Conservation (phyloP, 2,329 filamentous ascomycete genomes). For the Polychaeton citri region DNA sequence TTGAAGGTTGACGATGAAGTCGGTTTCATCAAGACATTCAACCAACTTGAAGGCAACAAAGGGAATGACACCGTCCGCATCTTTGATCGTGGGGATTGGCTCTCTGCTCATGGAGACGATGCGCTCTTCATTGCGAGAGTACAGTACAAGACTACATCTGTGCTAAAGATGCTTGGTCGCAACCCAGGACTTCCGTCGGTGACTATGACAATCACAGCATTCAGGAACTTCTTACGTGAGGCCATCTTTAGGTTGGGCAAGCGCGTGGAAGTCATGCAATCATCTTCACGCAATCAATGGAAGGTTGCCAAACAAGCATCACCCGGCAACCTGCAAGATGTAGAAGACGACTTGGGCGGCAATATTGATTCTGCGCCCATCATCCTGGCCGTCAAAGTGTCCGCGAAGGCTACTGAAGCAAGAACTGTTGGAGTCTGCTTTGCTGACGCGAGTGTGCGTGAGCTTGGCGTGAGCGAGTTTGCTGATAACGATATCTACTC, state of each 20-base stretch:
- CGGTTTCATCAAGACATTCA: constrained; percentile 94
- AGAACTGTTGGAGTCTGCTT: constrained; percentile 90
- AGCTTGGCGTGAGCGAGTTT: constrained; percentile 94
- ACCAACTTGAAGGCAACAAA: constrained; percentile 59
- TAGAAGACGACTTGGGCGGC: constrained; percentile 85
- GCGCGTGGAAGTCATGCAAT: constrained; percentile 81
- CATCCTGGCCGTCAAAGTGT: constrained; percentile 87
- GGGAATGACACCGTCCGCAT: constrained; percentile 73
- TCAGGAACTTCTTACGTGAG: constrained; percentile 88
- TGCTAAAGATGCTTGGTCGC: constrained; percentile 77
- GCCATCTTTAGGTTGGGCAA: constrained; percentile 85
- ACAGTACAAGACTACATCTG: constrained; percentile 93
- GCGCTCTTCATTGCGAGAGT: constrained; percentile 71
- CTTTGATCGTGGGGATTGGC: constrained; percentile 90
- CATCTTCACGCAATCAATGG: constrained; percentile 73
- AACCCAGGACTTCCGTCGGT: constrained; percentile 82
- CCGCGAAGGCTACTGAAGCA: constrained; percentile 72
- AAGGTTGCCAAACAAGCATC: constrained; percentile 74
- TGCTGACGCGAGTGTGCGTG: constrained; percentile 88
- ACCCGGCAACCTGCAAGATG: constrained; percentile 88
- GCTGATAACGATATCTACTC: constrained; percentile 98
- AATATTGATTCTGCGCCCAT: constrained; percentile 84
- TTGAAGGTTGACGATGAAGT: constrained; percentile 81
- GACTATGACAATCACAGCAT: constrained; percentile 89
- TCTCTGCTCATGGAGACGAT: constrained; percentile 83